A percentile compares a stretch with the other conserved stretches of the same genome.
Conservation (phyloP, 768 basidiomycete genomes). For the Leucogyrophana mollusca region DNA sequence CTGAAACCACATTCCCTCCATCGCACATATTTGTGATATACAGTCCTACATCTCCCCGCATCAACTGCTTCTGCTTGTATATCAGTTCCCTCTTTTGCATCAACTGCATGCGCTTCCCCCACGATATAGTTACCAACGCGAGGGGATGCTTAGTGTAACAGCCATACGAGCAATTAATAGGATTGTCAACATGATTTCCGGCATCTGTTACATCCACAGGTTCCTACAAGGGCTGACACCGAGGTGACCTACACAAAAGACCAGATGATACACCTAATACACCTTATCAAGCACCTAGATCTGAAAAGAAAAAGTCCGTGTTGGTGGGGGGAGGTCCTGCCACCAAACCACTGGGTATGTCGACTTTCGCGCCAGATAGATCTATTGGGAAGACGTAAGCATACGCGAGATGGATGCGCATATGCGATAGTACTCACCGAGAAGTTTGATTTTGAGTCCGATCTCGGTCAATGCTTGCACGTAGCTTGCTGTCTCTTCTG, state of each 20-base stretch:
- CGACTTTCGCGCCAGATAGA: constrained; percentile 84
- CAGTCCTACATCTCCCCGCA: constrained; percentile 13
- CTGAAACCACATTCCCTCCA: background rate
- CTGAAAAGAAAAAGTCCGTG: constrained; percentile 86
- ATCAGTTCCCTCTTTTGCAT: constrained; percentile 39
- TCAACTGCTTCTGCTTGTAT: constrained; percentile 29
- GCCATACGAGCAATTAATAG: constrained; percentile 22
- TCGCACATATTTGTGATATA: constrained; percentile 23
- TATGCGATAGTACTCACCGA: constrained; percentile 49
- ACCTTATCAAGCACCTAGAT: constrained; percentile 27
- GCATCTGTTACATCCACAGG: constrained; percentile 9
- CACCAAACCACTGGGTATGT: constrained; percentile 78
- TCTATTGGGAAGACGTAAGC: constrained; percentile 44
- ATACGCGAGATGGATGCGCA: background rate
- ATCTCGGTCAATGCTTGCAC: constrained; percentile 88
- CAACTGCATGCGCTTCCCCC: constrained; percentile 51
- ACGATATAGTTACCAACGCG: constrained; percentile 14
- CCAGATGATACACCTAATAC: background rate
- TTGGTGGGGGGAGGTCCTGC: constrained; percentile 80
- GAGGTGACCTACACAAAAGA: too few species aligned
- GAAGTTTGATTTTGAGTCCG: constrained; percentile 85
- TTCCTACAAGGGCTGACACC: too few species aligned
- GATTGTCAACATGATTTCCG: constrained; percentile 15
- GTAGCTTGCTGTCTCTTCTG: constrained; percentile 83
- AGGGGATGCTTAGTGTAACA: constrained; percentile 20